Evolutionary conservation across 225 moss, liverwort and hornwort genomes (phyloP).

Genomic region (Sphagnum tenellum): DNA sequence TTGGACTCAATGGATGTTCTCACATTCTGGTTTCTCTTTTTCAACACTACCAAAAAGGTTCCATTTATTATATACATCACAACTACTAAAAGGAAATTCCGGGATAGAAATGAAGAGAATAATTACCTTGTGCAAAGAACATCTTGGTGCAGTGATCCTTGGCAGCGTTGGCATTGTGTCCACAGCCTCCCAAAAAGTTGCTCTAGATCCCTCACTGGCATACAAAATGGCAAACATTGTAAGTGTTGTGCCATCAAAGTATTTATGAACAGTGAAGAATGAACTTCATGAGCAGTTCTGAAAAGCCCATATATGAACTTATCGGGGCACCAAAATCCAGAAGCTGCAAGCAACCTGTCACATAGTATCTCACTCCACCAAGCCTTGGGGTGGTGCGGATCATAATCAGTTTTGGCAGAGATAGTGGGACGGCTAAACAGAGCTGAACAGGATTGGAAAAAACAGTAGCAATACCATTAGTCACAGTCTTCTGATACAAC

Average conservation of each 20-base stretch:
- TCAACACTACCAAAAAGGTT: no score
- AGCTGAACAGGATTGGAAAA: neutral
- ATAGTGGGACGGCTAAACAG: neutral
- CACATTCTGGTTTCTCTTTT: no score
- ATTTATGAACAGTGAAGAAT: neutral
- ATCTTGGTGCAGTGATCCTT: slow-evolving; percentile 96
- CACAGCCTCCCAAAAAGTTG: slow-evolving; percentile 80
- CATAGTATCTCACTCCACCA: no score
- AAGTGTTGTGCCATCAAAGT: neutral
- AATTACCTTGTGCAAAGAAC: slow-evolving; percentile 85
- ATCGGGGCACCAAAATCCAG: no score
- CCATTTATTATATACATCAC: neutral
- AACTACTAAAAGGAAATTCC: neutral
- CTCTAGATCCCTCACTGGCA: slow-evolving; percentile 85
- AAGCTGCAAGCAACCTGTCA: no score
- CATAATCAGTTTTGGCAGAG: no score
- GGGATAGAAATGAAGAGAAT: no score
- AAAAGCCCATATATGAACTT: no score
- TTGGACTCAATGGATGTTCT: no score
- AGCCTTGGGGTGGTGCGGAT: no score
- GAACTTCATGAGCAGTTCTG: neutral
- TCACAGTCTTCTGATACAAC: slow-evolving; percentile 85
- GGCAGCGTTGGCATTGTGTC: slow-evolving; percentile 99
- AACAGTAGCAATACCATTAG: slow-evolving; percentile 41
- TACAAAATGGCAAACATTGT: neutral